Conservation (phyloP, 805 yeast species). For the Suhomyces canberraensis region DNA sequence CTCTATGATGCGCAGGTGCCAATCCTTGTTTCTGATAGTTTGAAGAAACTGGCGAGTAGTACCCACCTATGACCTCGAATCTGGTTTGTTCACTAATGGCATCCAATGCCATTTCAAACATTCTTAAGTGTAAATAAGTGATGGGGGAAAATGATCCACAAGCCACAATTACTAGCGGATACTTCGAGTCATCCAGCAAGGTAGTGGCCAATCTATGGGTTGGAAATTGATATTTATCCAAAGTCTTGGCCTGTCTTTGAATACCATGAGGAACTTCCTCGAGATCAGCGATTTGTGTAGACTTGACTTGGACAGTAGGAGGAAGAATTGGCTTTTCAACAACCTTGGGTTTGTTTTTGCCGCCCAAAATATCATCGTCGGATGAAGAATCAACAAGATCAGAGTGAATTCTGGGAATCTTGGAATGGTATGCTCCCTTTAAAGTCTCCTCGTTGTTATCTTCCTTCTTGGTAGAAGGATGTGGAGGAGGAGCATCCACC, state of each 20-base stretch:
- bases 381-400: slow-evolving; percentile 49
- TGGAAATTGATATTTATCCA: slow-evolving; percentile 77
- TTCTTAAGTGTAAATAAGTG: slow-evolving; percentile 88
- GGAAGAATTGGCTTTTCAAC: slow-evolving; percentile 25
- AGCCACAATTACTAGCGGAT: slow-evolving; percentile 91
- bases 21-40: slow-evolving; percentile 91
- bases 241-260: slow-evolving; percentile 73
- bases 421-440: slow-evolving; percentile 25
- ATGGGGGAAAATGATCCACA: slow-evolving; percentile 97
- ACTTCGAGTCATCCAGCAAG: slow-evolving; percentile 69
- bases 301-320: slow-evolving; percentile 44
- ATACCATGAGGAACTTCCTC: slow-evolving; percentile 97
- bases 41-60: slow-evolving; percentile 90
- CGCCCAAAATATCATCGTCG: slow-evolving; percentile 34
- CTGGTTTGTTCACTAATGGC: slow-evolving; percentile 86
- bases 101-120: slow-evolving; percentile 99
- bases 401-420: slow-evolving; percentile 55
- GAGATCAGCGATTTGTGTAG: slow-evolving; percentile 79
- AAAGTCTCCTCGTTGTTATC: slow-evolving; percentile 8
- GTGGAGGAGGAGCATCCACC: slow-evolving; percentile 71
- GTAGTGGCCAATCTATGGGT: slow-evolving; percentile 75
- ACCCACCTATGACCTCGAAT: slow-evolving; percentile 95
- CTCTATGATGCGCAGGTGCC: slow-evolving; percentile 86
- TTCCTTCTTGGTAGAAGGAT: slow-evolving; percentile 24
- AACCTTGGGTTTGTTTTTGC: neutral